phyloP scores from a whole-genome alignment of 192 early-diverging fungal species.

The Podila epigama region DNA sequence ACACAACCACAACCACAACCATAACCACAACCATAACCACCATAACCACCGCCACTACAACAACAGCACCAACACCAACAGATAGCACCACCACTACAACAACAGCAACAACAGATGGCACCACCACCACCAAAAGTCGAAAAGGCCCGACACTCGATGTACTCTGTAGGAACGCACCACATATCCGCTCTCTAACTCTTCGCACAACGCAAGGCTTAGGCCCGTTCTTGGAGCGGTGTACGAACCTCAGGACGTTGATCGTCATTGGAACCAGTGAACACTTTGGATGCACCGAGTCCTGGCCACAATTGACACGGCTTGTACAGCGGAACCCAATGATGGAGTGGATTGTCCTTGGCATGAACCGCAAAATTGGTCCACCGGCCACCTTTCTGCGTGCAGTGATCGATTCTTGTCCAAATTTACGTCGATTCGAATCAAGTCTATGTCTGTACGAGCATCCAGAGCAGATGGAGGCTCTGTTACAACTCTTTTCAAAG shows the following conservation, averaged over 20 bases:
- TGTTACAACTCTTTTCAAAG: slow-evolving; percentile 6
- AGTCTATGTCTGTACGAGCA: slow-evolving; percentile 25
- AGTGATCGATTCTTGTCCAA: slow-evolving; percentile 18
- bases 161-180: slow-evolving; percentile 21
- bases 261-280: slow-evolving; percentile 12
- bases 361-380: slow-evolving; percentile 10
- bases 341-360: slow-evolving; percentile 31
- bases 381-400: slow-evolving; percentile 16
- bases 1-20: no score
- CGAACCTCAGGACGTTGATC: slow-evolving; percentile 10
- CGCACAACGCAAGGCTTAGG: slow-evolving; percentile 10
- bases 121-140: neutral
- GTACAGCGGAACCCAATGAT: slow-evolving; percentile 15
- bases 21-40: neutral
- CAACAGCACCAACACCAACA: no score
- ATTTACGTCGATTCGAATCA: slow-evolving; percentile 27
- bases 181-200: slow-evolving; percentile 9
- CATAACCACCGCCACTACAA: no score
- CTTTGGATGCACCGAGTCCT: neutral
- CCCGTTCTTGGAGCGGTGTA: slow-evolving; percentile 16
- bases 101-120: no score
- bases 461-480: slow-evolving; percentile 16
- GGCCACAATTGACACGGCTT: slow-evolving; percentile 15
- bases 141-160: neutral
- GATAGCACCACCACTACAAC: neutral